Evolutionary conservation across 2,329 filamentous ascomycete genomes (phyloP), one percentile per base, ranked within the genome.

Genomic region (Pestalotiopsis sp.): DNA sequence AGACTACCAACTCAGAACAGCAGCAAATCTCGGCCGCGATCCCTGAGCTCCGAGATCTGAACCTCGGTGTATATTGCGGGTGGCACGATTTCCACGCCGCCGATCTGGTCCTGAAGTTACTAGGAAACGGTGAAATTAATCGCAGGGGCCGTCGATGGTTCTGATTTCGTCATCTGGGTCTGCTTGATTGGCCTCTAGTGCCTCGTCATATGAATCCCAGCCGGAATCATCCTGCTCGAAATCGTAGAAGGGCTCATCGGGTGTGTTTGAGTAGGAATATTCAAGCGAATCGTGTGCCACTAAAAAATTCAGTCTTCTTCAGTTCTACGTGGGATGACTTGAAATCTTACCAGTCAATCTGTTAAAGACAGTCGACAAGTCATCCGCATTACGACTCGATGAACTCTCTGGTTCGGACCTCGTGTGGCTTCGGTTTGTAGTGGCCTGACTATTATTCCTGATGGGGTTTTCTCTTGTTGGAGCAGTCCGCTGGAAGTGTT

Each of bases 191-290:
- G 6, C 17, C 31, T 61, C 23, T n/a, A 27, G 5, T 27, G 20
- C 27, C 31, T 61, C 31, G n/a, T 61, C 59, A 38, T 61, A n/a
- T 31, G 59, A 14, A 39, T 61, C 59, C 59, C 59, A 61, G 56
- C 56, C 56, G 14, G 3, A 11, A 12, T 58, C 56, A 17, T 61
- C 59, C n/a, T 38, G 25, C 27, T 39, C 25, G 25, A 17, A n/a
- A 61, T 61, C n/a, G 59, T 61, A 2, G n/a, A 13, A 27, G 25
- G 1, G 59, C 12, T 38, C 25, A 38, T 61, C 12, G 6, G 27
- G 27, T 27, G 27, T 61, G 17, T 61, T 25, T 61, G 59, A 20
- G 27, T 38, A 2, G 14, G 27, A 61, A 27, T 38, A 2, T 14
- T 2, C 27, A n/a, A 25, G 27, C 13, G 27, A 2, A 38, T 38